These are phyloP conservation scores for Didymella lethalis DNA, from an alignment of 2,329 filamentous ascomycete genomes.

Conservation along the genomic window DNA sequence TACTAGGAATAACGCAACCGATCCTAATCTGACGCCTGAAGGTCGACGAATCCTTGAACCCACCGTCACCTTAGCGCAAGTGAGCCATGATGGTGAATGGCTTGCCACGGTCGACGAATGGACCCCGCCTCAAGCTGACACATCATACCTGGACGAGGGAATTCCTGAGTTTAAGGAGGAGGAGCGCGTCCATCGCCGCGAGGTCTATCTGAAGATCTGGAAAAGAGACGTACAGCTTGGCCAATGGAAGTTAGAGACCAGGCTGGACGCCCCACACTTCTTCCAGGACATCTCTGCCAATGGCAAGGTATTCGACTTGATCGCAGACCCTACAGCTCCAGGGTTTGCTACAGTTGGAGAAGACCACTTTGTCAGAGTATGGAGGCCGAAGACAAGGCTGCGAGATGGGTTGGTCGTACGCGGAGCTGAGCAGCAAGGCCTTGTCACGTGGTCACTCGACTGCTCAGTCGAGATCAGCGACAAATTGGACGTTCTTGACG, in stretches of 20 bases:
- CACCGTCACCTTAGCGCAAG: conserved; percentile 74
- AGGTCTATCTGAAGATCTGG: conserved; percentile 94
- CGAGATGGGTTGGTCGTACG: conserved; percentile 72
- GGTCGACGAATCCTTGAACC: conserved; percentile 78
- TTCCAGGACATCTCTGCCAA: conserved; percentile 58
- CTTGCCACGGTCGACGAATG: conserved; percentile 92
- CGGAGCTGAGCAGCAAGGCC: conserved; percentile 58
- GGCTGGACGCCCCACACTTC: conserved; percentile 82
- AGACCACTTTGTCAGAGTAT: conserved; percentile 79
- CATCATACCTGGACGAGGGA: conserved; percentile 62
- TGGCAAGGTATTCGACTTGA: conserved; percentile 73
- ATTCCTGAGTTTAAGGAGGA: conserved; percentile 53
- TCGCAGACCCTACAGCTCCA: conserved; percentile 70
- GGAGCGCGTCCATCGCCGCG: conserved; percentile 62
- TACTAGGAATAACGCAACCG: conserved; percentile 85
- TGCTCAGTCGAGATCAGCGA: conserved; percentile 59
- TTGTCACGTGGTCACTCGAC: conserved; percentile 79
- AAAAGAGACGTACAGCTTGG: conserved; percentile 64
- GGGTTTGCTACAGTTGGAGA: conserved; percentile 87
- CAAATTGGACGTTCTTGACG: conserved; percentile 40
- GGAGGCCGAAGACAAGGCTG: conserved; percentile 76
- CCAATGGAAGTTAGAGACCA: conserved; percentile 77
- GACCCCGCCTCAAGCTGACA: conserved; percentile 75
- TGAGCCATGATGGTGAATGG: conserved; percentile 85
- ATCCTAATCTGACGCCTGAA: conserved; percentile 76